Evolutionary conservation across 1,284 basidiomycete species (phyloP), one percentile per base, ranked within the genome.

Genomic region (Trichosporon ovoides): DNA sequence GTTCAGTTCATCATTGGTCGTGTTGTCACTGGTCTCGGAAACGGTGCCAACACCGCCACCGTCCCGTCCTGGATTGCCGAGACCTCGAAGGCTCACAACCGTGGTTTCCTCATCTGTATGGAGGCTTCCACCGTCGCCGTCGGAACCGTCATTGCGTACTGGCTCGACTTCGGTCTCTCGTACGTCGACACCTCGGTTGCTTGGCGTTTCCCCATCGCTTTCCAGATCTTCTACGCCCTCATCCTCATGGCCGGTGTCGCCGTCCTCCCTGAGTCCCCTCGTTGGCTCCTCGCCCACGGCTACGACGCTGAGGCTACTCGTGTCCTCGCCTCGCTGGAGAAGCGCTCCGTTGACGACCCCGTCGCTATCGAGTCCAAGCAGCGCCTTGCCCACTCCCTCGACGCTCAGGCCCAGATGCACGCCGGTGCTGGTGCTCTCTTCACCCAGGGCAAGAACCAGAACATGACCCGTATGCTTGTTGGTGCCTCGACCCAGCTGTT

Each of bases 31-130:
- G 81, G 81, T 63, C 65, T 81, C 58, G 82, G 82, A 43, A 83
- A 82, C 69, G 82, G 83, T 52, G 70, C 70, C 66, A 81, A 83
- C 77, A 83, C 82, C 18, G 80, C 81, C 5, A 83, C 83, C 18
- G 81, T 83, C 53, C 82, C 83, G 7, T 79, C 80, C 16, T 81
- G 82, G 78, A 81, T 83, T 56, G 81, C 82, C 37, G 83, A 84
- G 70, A 79, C 80, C 33, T 81, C 83, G 52, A 81, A 81, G 66
- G 78, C 83, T 13, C 78, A 83, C 74, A 82, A 83, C 68, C 80
- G 83, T 67, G 83, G 83, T 54, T 78, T 82, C 67, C 78, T 83
- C 53, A 82, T 83, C 62, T 81, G 81, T 70, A 76, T 83, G 53
- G 82, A 84, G 68, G 81, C 81, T 11, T 80, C 81, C 10, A 81